Base-by-base conservation (phyloP, 495 filamentous ascomycete species). In the Letharia columbiana region DNA sequence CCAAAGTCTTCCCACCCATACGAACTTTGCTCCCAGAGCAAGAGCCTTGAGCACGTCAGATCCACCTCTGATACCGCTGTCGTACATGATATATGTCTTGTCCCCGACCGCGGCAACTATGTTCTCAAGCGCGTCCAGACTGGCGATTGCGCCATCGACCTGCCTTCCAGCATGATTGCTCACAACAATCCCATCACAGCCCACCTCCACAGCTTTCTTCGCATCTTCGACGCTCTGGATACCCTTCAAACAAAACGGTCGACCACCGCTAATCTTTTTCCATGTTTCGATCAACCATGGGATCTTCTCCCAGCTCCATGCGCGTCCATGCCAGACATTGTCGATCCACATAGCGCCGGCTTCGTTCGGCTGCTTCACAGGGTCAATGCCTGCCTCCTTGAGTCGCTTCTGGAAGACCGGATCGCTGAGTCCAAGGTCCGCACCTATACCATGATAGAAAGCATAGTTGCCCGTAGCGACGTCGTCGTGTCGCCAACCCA, bases 401-500 rank as follows among this genome's bases (percentile, higher is more conserved):
- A 84, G 73, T 7, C 82, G 74, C 62, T 78, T 78, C 69, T 78
- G 76, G 66, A 88, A 88, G 0, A 84, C 83, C 0, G 83, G 81
- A 65, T 89, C 86, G 7, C 71, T 67, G 0, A 89, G 76, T 1
- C 84, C 86, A 10, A 88, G 66, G 41, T 85, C 82, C 0, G 82
- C 83, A 23, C 84, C 84, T 28, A 78, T 73, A 4, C 80, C 83
- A 58, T 76, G 77, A 68, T 87, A 87, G 71, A 88, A 88, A 11
- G 86, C 84, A 69, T 89, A 87, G 69, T 89, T 87, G 18, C 76
- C 78, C 0, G 74, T 79, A 5, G 75, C 73, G 20, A 84, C 78
- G 66, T 89, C 84, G 70, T 86, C 78, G 69, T 86, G 84, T 10
- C 86, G 80, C 85, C 86, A 89, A 11, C 79, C 87, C 2, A 89